A percentile compares a stretch with the other conserved stretches of the same genome.
These are phyloP conservation scores for Calonectria fujianensis DNA, from an alignment of 2,329 filamentous ascomycete species.

Conservation along the genomic window DNA sequence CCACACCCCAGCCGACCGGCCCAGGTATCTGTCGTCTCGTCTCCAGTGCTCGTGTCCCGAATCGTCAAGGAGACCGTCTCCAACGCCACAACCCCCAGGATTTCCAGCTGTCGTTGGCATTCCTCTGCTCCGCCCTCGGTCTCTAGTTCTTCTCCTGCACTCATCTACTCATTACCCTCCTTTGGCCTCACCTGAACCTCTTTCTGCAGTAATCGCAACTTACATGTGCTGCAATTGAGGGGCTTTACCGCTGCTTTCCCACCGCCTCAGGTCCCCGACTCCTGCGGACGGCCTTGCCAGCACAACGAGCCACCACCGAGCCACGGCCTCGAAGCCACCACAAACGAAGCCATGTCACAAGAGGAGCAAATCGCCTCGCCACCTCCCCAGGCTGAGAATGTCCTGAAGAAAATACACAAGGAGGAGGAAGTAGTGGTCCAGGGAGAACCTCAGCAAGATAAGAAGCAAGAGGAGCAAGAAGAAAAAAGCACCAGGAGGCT, in stretches of 20 bases:
- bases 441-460: conserved; percentile 31
- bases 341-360: conserved; percentile 59
- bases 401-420: conserved; percentile 36
- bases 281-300: conserved; percentile 35
- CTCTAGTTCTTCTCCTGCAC: conserved; percentile 44
- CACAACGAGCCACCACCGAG: conserved; percentile 34
- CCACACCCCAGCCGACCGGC: conserved; percentile 23
- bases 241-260: conserved; percentile 46
- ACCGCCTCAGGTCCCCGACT: conserved; percentile 40
- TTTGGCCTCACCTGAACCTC: conserved; percentile 38
- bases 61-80: conserved; percentile 48
- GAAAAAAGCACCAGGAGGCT: conserved; percentile 50
- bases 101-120: conserved; percentile 52
- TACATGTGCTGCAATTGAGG: conserved; percentile 52
- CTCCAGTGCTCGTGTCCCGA: conserved; percentile 35
- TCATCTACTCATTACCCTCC: conserved; percentile 42
- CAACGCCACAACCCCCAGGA: conserved; percentile 52
- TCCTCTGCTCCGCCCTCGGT: conserved; percentile 50
- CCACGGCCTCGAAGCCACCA: conserved; percentile 27
- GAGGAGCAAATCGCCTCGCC: conserved; percentile 56
- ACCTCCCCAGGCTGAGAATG: conserved; percentile 43
- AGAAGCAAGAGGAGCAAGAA: conserved; percentile 47
- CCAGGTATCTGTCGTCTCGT: conserved; percentile 35
- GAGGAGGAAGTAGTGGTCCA: conserved; percentile 28
- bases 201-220: conserved; percentile 33